Percentiles rank a stretch among this genome's conserved stretches.
Evolutionary conservation across 2,329 filamentous ascomycete species (phyloP).

Genomic region (Phaeophleospora eucalypticola): DNA sequence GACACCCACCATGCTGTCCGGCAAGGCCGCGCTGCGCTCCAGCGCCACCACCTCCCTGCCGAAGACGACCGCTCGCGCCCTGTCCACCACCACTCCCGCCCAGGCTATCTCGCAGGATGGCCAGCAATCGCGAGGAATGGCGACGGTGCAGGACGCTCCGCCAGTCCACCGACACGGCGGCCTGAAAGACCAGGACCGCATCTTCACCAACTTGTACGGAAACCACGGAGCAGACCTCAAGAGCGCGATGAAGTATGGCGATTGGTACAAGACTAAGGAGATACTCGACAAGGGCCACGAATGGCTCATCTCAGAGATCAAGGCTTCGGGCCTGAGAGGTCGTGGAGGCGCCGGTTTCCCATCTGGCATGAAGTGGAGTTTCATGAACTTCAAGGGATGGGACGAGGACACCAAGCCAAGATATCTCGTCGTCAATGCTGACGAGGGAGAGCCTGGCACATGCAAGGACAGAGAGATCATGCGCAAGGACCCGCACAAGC

Average conservation of each 20-base stretch:
- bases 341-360: constrained; percentile 97
- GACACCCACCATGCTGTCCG: constrained; percentile 28
- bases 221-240: constrained; percentile 88
- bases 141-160: constrained; percentile 49
- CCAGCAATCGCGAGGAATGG: constrained; percentile 64
- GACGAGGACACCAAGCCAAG: constrained; percentile 94
- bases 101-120: constrained; percentile 29
- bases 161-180: constrained; percentile 72
- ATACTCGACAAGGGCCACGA: constrained; percentile 96
- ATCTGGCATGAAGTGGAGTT: constrained; percentile 93
- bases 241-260: constrained; percentile 94
- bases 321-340: constrained; percentile 90
- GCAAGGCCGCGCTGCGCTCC: constrained; percentile 29
- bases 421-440: constrained; percentile 96
- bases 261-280: constrained; percentile 99
- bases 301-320: constrained; percentile 97
- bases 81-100: constrained; percentile 23
- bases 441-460: constrained; percentile 96
- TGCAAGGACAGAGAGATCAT: constrained; percentile 99
- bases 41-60: constrained; percentile 24
- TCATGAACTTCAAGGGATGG: constrained; percentile 99
- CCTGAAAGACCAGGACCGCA: constrained; percentile 92
- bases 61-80: constrained; percentile 32
- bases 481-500: constrained; percentile 99
- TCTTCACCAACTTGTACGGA: constrained; percentile 98